These are phyloP conservation scores for Aeschynomene evenia DNA, from an alignment of 306 rosid species.

Conservation along the genomic window DNA sequence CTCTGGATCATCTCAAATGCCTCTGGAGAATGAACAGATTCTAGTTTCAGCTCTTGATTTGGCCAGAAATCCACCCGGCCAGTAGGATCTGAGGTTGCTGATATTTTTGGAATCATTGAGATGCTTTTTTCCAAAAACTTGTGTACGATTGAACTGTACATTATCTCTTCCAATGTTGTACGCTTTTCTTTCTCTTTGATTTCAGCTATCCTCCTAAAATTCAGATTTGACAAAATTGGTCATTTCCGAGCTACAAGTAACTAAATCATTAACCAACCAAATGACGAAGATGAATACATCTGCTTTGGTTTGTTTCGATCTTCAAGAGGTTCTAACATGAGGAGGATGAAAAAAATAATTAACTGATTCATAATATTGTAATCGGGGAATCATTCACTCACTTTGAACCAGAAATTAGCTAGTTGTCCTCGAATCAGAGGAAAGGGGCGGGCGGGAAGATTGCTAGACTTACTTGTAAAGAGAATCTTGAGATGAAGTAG, in stretches of 20 bases:
- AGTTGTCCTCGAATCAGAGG: background rate
- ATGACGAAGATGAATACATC: background rate
- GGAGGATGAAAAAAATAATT: background rate
- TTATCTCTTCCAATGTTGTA: slow-evolving; percentile 68
- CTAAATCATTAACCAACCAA: slow-evolving; percentile 29
- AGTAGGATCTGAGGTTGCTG: slow-evolving; percentile 61
- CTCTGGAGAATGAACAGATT: slow-evolving; percentile 79
- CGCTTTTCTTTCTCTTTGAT: slow-evolving; percentile 78
- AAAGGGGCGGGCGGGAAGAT: background rate
- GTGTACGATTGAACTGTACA: slow-evolving; percentile 71
- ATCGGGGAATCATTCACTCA: background rate
- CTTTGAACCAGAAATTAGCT: background rate
- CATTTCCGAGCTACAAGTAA: slow-evolving; percentile 5
- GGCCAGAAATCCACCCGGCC: slow-evolving; percentile 89
- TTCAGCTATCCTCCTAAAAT: slow-evolving; percentile 84
- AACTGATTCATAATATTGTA: slow-evolving; percentile 6
- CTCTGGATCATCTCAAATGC: slow-evolving; percentile 93
- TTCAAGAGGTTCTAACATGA: slow-evolving; percentile 1
- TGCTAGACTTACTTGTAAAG: slow-evolving; percentile 68
- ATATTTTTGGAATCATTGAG: slow-evolving; percentile 78
- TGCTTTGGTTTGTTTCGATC: background rate
- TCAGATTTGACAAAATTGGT: slow-evolving; percentile 30
- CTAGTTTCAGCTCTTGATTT: slow-evolving; percentile 84
- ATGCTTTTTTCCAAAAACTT: slow-evolving; percentile 66
- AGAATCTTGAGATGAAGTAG: slow-evolving; percentile 41